Base-by-base conservation (phyloP, 2,329 filamentous ascomycete genomes). In the Penicillium frequentans region DNA sequence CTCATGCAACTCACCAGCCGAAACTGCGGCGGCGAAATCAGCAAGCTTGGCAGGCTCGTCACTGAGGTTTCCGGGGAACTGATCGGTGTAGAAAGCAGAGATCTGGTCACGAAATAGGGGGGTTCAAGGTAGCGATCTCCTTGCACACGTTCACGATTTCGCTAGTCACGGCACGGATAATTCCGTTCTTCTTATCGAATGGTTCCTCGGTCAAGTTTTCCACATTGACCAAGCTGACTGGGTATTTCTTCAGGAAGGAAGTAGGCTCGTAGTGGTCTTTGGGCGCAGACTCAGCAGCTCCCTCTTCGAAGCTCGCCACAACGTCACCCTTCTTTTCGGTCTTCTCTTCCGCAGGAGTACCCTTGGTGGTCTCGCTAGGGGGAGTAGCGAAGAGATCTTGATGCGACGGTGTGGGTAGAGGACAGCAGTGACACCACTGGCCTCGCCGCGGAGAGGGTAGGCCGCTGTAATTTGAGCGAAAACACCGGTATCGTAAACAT, bases 111-210 rank as follows among this genome's bases (percentile, higher is more conserved):
- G 86, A 82, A 99, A 99, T 21, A 99, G 82, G 58, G 58, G 90
- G 91, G 78, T 98, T 99, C 76, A 97, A 86, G 45, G 87, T 89
- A 10, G 93, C 93, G 53, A 99, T 91, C 73, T 98, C 93, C 78
- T 97, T 98, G 82, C 97, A 98, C 0, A 96, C 95, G 73, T 97
- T 98, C 72, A 99, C 92, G 60, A 99, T 98, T 78, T 99, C 96
- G 69, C 93, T 96, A 49, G 93, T 95, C 46, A 99, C 87, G 13
- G 95, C 95, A 54, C 91, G 88, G 58, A 98, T 92, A 33, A 95
- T 87, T 19, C 89, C 88, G 69, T 90, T 95, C 76, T 93, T 96
- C 70, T 91, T 89, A 73, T 98, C 95, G 72, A 90, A 90, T 0
- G 92, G 88, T 69, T 96, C 90, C 68, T 99, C 95, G 0, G 82